Base-by-base conservation (phyloP, 2,329 filamentous ascomycete species). In the Keithomyces neogunnii region DNA sequence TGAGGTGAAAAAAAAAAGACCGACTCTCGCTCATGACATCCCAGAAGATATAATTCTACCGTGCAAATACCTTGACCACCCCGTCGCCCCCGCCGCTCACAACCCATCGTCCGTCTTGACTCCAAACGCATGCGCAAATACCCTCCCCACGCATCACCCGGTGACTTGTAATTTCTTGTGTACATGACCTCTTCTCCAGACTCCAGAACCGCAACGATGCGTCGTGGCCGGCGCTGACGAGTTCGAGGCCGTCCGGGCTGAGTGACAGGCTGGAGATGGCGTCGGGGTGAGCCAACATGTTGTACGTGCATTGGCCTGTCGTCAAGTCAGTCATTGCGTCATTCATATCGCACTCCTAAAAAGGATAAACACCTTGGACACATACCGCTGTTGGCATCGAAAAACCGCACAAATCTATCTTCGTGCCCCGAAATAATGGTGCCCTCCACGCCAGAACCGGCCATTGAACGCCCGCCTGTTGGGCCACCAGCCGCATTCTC, bases 221-320 rank as follows among this genome's bases (percentile, higher is more conserved):
- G 66, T 99, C 93, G 67, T 99, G 93, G 28, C 93, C 93, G 1
- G 90, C 93, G 45, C 90, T 96, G 47, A 99, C 92, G 9, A 96
- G 85, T 73, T 99, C 93, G 53, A 86, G 85, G 45, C 92, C 91
- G 63, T 97, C 92, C 11, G 92, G 93, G 59, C 89, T 96, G 26
- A 99, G 80, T 0, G 89, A 95, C 4, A 99, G 78, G 30, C 88
- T 86, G 1, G 93, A 95, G 58, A 99, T 96, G 51, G 93, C 86
- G 3, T 91, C 87, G 1, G 93, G 90, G 62, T 99, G 93, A 5
- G 93, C 93, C 53, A 97, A 82, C 93, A 99, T 99, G 63, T 88
- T 95, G 71, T 99, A 99, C 57, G 93, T 97, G 72, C 91, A 96
- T 89, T 99, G 93, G 52, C 93, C 93, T 97, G 58, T n/a, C 8